Evolutionary conservation across 2,329 filamentous ascomycete species (phyloP), one percentile per base, ranked within the genome.

Genomic region (Epicoccum sorghinum): DNA sequence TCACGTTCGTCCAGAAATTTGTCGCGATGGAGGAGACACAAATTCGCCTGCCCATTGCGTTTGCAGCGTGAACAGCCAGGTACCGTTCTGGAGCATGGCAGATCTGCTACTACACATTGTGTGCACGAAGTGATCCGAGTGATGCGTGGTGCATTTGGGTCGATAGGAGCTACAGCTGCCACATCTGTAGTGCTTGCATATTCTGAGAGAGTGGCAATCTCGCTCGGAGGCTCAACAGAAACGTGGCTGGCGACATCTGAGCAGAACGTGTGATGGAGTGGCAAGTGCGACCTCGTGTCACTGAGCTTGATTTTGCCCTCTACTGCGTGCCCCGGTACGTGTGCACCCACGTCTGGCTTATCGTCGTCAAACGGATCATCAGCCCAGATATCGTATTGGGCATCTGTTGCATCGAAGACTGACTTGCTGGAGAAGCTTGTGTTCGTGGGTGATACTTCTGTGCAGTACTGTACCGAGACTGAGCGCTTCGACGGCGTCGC

Each of bases 81-180:
- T 7, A 55, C 43, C 1, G 61, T 70, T 24, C 69, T 59, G 0
- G 69, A 72, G 50, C 71, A 74, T 7, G 64, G 62, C 2, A 74
- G 59, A 2, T 45, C 33, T 0, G 57, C 46, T 18, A 67, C 59
- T 1, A 55, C 64, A 56, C 71, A 74, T 53, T 73, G 68, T 0
- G 67, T 56, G 18, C 71, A 74, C 3, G 70, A 71, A 6, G 61
- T 64, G 5, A 74, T 36, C 27, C 42, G 62, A 1, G 70, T 55
- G n/a, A 67, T 43, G 12, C 54, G 55, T 1, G 58, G 48, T 8
- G 30, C 30, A 12, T 49, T 23, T 3, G 47, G 39, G 7, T 61
- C 47, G n/a, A 54, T n/a, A 4, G 10, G 32, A 4, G 13, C 32
- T 5, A 5, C 13, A 12, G 13, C 32, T 33, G 32, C 32, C 10